Evolutionary conservation across 192 early-diverging fungal species (phyloP), one percentile per base, ranked within the genome.

Genomic region (Backusella liffmaniae): DNA sequence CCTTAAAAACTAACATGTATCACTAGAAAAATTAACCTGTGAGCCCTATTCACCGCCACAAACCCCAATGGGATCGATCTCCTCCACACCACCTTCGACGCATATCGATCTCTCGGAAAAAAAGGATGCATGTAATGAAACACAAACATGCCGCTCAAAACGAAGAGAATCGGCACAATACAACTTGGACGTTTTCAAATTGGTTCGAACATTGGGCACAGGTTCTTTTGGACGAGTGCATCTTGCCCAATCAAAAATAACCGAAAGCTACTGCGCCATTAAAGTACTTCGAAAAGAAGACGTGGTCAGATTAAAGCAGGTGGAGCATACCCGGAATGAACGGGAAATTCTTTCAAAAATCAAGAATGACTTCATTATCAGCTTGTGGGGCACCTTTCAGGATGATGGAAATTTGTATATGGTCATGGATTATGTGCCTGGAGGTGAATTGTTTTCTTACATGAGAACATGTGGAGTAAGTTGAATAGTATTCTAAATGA

Each of bases 251-350:
- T 88, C 92, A 46, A 87, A 88, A 76, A 75, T 83, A n/a, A 94
- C 90, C 32, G 89, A 90, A 35, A 88, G 91, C 73, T 95, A 93
- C 84, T 96, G 94, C 77, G 95, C 97, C 12, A 96, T 97, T 91
- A 97, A 98, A 78, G 95, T 96, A 6, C 86, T 98, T 72, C 91
- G 92, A 69, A 98, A 98, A 80, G 77, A 89, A 71, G 95, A 98
- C 67, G 92, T 98, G 8, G 95, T 98, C 59, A 90, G 93, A 39
- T 86, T 94, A 77, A 94, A 94, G 82, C 97, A 98, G 77, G 95
- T 98, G n/a, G 96, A 98, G 83, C 96, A 98, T 78, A 97, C 93
- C 67, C 92, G 96, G 79, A 97, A 96, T 86, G 97, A 98, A 82
- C 91, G 92, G 81, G 85, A 86, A 46, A 96, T 98, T 70, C 87